Evolutionary conservation across 2,329 filamentous ascomycete genomes (phyloP).

Genomic region (Colletotrichum tamarilloi): DNA sequence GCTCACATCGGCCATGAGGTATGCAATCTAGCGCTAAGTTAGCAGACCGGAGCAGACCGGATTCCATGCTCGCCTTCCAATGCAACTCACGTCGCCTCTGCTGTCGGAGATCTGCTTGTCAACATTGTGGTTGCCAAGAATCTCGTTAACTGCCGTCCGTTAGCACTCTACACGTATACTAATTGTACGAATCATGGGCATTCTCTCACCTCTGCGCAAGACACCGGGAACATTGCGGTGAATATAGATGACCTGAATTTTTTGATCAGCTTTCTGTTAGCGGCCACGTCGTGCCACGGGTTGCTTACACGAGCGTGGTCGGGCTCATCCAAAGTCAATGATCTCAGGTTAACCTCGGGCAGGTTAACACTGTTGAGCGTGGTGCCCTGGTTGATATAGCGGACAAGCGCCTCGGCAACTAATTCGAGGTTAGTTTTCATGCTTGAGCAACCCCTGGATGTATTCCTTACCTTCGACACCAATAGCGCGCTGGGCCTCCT

Average conservation of each 20-base stretch:
- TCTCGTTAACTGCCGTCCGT: conserved; percentile 79
- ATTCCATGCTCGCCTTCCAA: neutral
- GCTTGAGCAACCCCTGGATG: no score
- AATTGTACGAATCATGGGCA: neutral
- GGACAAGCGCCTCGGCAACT: conserved; percentile 87
- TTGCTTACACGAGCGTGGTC: conserved; percentile 82
- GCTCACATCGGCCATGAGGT: conserved; percentile 98
- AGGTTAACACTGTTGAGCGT: conserved; percentile 95
- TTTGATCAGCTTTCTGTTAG: conserved; percentile 29
- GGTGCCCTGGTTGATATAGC: conserved; percentile 95
- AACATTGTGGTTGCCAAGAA: conserved; percentile 94
- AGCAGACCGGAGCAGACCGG: conserved; percentile 28
- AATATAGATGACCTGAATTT: conserved; percentile 83
- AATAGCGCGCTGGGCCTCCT: conserved; percentile 96
- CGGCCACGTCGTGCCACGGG: neutral
- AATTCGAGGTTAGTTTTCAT: neutral
- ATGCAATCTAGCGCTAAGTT: conserved; percentile 72
- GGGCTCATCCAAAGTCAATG: conserved; percentile 88
- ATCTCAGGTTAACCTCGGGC: conserved; percentile 92
- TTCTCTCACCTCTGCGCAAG: conserved; percentile 75
- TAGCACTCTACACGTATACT: neutral
- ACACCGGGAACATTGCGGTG: conserved; percentile 98
- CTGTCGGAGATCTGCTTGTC: conserved; percentile 99
- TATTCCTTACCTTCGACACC: conserved; percentile 77
- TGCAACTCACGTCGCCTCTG: conserved; percentile 78